Evolutionary conservation across 2,329 filamentous ascomycete genomes (phyloP).

Genomic region (Penicillium thymicola): DNA sequence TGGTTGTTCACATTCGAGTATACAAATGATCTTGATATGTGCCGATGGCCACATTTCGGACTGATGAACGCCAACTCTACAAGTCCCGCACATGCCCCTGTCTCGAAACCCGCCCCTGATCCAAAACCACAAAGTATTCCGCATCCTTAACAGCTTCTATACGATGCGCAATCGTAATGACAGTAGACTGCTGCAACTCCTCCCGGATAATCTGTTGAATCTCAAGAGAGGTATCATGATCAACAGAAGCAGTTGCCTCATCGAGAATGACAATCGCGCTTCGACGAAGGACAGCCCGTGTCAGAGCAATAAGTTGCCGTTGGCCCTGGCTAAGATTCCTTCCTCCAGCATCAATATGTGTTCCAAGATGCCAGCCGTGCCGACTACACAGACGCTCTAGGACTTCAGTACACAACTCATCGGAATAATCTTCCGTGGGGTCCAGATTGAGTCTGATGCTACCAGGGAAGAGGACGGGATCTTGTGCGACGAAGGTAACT

Average conservation of each 20-base stretch:
- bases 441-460: conserved; percentile 62
- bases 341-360: conserved; percentile 58
- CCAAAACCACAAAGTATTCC: conserved; percentile 54
- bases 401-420: conserved; percentile 53
- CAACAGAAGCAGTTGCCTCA: conserved; percentile 64
- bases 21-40: neutral
- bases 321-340: conserved; percentile 64
- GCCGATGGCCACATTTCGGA: neutral
- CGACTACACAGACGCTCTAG: conserved; percentile 54
- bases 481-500: conserved; percentile 66
- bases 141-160: conserved; percentile 60
- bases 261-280: conserved; percentile 63
- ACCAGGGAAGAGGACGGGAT: conserved; percentile 63
- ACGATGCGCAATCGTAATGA: conserved; percentile 64
- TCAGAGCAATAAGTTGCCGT: conserved; percentile 62
- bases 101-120: conserved; percentile 46
- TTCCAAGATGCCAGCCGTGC: conserved; percentile 56
- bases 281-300: conserved; percentile 59
- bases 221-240: conserved; percentile 57
- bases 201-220: conserved; percentile 38
- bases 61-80: neutral
- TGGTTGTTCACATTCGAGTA: neutral
- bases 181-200: conserved; percentile 47
- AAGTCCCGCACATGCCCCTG: conserved; percentile 30
- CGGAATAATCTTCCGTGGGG: conserved; percentile 55